A percentile compares a stretch with the other conserved stretches of the same genome.
These are phyloP conservation scores for Peniophora sp. DNA, from an alignment of 1,284 basidiomycete genomes.

Conservation along the genomic window DNA sequence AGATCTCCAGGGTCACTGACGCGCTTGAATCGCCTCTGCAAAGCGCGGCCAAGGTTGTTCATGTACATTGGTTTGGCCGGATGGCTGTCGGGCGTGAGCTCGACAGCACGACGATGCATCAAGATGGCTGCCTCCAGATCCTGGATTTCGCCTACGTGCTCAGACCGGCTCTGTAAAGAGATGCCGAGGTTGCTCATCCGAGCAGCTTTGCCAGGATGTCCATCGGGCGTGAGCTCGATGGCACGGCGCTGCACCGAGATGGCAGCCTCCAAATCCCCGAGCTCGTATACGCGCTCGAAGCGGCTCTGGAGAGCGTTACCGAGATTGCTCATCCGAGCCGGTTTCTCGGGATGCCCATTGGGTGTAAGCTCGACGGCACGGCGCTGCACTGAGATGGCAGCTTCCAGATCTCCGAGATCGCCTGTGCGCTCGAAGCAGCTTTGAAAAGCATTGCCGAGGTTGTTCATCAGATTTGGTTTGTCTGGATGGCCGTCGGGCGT, in stretches of 20 bases:
- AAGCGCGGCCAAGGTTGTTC: not conserved
- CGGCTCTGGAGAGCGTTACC: conserved; percentile 19
- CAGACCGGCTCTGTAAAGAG: not conserved
- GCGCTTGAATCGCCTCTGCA: not conserved
- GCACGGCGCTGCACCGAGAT: not conserved
- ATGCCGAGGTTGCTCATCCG: conserved; percentile 1
- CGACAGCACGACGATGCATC: not conserved
- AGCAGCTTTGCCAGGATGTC: not conserved
- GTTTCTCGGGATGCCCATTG: conserved; percentile 3
- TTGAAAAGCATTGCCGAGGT: not conserved
- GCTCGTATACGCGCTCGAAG: conserved; percentile 11
- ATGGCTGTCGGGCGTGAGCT: not conserved
- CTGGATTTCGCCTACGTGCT: not conserved
- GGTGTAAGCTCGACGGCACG: conserved; percentile 1
- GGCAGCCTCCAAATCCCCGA: conserved; percentile 19
- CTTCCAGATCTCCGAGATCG: not conserved
- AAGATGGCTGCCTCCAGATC: conserved; percentile 1
- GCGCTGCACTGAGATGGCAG: not conserved
- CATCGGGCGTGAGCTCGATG: not conserved
- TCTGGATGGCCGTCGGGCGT: not conserved
- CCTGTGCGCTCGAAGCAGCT: not conserved
- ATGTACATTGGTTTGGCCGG: not conserved
- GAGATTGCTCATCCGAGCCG: conserved; percentile 14
- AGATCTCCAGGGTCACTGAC: not conserved
- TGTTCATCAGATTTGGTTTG: not conserved